These are phyloP conservation scores for Vigna mungo DNA, from an alignment of 306 rosid species.

Conservation along the genomic window DNA sequence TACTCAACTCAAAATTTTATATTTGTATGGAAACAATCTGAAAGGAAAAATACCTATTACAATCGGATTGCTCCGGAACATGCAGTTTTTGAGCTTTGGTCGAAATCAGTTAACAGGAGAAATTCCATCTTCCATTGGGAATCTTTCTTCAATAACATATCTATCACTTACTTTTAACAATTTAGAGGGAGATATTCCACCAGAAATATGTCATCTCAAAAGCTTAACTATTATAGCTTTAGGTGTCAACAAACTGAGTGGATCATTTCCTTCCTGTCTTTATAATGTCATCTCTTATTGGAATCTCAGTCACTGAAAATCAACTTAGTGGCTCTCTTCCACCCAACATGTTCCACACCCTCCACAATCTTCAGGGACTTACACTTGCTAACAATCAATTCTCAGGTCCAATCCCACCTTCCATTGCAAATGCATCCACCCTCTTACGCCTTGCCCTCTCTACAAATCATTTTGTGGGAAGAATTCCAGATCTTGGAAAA, in stretches of 20 bases:
- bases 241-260: not conserved
- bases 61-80: too few species aligned
- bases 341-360: too few species aligned
- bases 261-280: not conserved
- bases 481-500: not conserved
- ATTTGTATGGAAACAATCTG: not conserved
- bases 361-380: too few species aligned
- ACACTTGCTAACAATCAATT: fast-evolving
- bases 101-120: too few species aligned
- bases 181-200: not conserved
- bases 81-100: too few species aligned
- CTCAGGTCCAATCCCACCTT: too few species aligned
- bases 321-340: not conserved
- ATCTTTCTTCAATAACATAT: not conserved
- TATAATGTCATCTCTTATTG: not conserved
- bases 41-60: not conserved
- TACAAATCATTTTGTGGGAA: not conserved
- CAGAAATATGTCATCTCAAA: not conserved
- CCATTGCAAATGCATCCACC: not conserved
- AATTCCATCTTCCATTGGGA: too few species aligned
- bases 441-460: not conserved
- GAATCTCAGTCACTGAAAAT: not conserved
- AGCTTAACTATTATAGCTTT: not conserved
- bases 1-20: not conserved
- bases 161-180: too few species aligned